Percentiles rank a stretch among this genome's conserved stretches.
Evolutionary conservation across 106 monocot genomes (phyloP).

Genomic region (Agapanthus africanus): DNA sequence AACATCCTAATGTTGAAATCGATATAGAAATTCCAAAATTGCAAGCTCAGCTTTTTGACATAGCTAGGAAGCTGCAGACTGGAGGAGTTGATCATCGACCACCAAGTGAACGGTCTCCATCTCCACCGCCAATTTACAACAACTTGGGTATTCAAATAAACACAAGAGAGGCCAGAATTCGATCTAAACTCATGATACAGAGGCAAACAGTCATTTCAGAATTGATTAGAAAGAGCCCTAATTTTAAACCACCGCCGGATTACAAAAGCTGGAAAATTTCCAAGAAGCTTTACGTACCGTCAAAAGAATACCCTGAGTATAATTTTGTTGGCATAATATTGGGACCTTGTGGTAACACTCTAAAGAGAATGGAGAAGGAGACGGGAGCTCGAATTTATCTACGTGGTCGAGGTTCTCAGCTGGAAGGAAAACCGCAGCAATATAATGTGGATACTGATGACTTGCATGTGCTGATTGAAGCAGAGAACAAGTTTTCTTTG

Average conservation of each 20-base stretch:
- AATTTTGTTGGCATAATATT: constrained; percentile 69
- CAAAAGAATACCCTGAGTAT: constrained; percentile 46
- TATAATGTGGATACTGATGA: constrained; percentile 31
- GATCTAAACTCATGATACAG: constrained; percentile 9
- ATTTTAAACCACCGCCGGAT: constrained; percentile 15
- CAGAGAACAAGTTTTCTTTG: constrained; percentile 40
- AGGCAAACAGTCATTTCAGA: constrained; percentile 28
- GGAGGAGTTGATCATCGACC: constrained; percentile 16
- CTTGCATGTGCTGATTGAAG: constrained; percentile 53
- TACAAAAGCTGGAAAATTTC: not conserved
- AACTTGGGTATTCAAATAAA: constrained; percentile 15
- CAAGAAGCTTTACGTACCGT: constrained; percentile 56
- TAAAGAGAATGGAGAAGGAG: constrained; percentile 56
- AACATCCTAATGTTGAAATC: not conserved
- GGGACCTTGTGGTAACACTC: constrained; percentile 58
- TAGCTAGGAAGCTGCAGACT: constrained; percentile 6
- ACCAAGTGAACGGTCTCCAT: constrained; percentile 18
- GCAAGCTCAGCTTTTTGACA: constrained; percentile 10
- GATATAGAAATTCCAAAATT: constrained; percentile 6
- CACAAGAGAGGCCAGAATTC: constrained; percentile 8
- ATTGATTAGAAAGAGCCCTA: constrained; percentile 27
- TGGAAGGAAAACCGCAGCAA: not conserved
- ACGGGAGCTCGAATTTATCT: constrained; percentile 49
- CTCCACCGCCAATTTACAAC: constrained; percentile 20
- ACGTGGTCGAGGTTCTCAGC: constrained; percentile 44